phyloP scores from a whole-genome alignment of 768 basidiomycete species.

The Tricholoma sp. region DNA sequence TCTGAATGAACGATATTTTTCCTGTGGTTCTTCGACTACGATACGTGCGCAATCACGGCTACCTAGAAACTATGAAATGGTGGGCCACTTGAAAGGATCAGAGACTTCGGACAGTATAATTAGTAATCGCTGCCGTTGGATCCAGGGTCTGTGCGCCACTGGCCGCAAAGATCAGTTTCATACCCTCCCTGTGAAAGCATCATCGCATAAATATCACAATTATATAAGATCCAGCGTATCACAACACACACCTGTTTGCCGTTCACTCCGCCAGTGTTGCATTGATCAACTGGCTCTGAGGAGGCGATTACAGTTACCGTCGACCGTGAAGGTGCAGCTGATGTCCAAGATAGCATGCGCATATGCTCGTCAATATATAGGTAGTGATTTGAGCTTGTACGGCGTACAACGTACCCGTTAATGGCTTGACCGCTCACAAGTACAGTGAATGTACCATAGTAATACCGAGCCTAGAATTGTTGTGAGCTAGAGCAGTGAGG shows the following conservation, averaged over 20 bases:
- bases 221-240: background rate
- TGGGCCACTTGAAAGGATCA: background rate
- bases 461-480: constrained; percentile 5
- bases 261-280: constrained; percentile 12
- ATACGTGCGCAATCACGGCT: no score
- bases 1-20: no score
- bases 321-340: constrained; percentile 8
- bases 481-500: background rate
- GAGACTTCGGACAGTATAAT: background rate
- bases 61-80: no score
- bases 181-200: constrained; percentile 8
- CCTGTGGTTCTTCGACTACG: no score
- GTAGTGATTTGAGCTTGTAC: background rate
- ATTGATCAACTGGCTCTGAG: constrained; percentile 13
- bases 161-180: constrained; percentile 14
- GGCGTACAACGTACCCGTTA: constrained; percentile 2
- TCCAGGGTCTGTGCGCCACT: constrained; percentile 13
- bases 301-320: constrained; percentile 15
- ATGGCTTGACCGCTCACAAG: constrained; percentile 6
- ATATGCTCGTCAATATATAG: background rate
- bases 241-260: constrained; percentile 1
- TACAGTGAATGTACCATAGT: constrained; percentile 7
- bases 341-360: background rate
- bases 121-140: constrained; percentile 4
- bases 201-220: constrained; percentile 1